phyloP scores from a whole-genome alignment of 2,329 filamentous ascomycete species.

The Alternaria novae-zelandiae region DNA sequence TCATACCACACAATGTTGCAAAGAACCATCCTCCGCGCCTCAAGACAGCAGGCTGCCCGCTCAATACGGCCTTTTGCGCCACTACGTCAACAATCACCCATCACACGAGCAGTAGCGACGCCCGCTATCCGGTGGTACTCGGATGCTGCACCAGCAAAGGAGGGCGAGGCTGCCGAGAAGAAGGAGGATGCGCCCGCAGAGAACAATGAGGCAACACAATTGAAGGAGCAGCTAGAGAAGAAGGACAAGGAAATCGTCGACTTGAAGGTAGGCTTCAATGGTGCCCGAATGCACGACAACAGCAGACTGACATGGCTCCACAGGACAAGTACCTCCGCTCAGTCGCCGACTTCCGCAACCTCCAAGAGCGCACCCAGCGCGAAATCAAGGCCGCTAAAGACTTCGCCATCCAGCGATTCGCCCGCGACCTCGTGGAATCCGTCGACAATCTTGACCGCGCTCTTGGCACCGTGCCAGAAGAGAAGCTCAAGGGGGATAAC shows the following conservation, averaged over 20 bases:
- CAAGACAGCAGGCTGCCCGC: conserved; percentile 51
- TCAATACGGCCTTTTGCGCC: conserved; percentile 50
- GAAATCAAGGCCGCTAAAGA: conserved; percentile 87
- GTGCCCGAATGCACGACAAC: not conserved
- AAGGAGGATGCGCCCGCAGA: conserved; percentile 53
- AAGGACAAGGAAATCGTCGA: conserved; percentile 78
- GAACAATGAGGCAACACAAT: conserved; percentile 35
- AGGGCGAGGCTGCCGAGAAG: conserved; percentile 50
- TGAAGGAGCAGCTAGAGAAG: conserved; percentile 72
- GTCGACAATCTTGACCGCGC: conserved; percentile 98
- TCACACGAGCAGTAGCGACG: conserved; percentile 38
- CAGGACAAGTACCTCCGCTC: conserved; percentile 95
- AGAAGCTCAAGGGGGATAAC: conserved; percentile 71
- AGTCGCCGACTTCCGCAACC: conserved; percentile 96
- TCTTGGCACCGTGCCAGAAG: conserved; percentile 75
- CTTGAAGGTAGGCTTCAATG: conserved; percentile 72
- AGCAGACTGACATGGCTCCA: not conserved
- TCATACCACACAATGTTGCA: conserved; percentile 54
- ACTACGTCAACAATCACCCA: conserved; percentile 37
- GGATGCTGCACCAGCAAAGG: conserved; percentile 54
- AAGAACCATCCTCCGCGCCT: conserved; percentile 58
- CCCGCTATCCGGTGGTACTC: conserved; percentile 54
- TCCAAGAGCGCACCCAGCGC: conserved; percentile 91
- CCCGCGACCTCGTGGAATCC: conserved; percentile 91
- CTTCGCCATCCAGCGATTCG: conserved; percentile 94